phyloP scores from a whole-genome alignment of 1,139 yeast genomes.

The Protomyces pachydermus region DNA sequence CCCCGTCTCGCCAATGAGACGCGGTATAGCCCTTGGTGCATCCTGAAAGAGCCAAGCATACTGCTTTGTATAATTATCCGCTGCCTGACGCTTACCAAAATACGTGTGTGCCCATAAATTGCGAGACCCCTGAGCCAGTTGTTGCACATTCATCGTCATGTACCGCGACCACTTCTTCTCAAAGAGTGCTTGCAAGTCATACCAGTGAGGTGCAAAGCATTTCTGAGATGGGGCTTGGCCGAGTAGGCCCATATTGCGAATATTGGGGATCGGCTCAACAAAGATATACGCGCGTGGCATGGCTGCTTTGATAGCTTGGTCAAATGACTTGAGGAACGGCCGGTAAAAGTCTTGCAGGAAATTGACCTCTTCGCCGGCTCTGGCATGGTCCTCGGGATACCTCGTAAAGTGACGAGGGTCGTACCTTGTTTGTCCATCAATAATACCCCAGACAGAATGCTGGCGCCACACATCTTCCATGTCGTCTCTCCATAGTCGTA shows the following conservation, averaged over 20 bases:
- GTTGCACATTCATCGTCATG: constrained; percentile 21
- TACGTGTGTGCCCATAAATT: constrained; percentile 21
- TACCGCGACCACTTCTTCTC: constrained; percentile 14
- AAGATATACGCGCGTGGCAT: constrained; percentile 1
- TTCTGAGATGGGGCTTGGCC: background rate
- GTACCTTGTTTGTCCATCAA: background rate
- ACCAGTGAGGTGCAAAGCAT: constrained; percentile 52
- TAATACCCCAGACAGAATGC: constrained; percentile 6
- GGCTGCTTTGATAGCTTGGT: background rate
- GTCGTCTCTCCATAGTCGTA: constrained; percentile 9
- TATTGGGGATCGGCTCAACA: constrained; percentile 23
- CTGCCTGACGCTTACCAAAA: constrained; percentile 6
- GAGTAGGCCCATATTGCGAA: background rate
- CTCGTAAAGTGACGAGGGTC: constrained; percentile 4
- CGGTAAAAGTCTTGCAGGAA: constrained; percentile 10
- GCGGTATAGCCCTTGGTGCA: constrained; percentile 37
- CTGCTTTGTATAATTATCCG: constrained; percentile 15
- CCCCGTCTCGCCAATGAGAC: constrained; percentile 84
- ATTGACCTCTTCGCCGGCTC: constrained; percentile 9
- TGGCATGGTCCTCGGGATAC: background rate
- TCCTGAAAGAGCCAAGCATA: constrained; percentile 9
- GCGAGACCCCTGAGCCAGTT: constrained; percentile 22
- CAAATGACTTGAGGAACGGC: constrained; percentile 11
- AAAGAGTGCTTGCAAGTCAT: constrained; percentile 37
- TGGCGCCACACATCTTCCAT: constrained; percentile 13